Base-by-base conservation (phyloP, 2,329 filamentous ascomycete genomes). In the Trichophyton schoenleinii region DNA sequence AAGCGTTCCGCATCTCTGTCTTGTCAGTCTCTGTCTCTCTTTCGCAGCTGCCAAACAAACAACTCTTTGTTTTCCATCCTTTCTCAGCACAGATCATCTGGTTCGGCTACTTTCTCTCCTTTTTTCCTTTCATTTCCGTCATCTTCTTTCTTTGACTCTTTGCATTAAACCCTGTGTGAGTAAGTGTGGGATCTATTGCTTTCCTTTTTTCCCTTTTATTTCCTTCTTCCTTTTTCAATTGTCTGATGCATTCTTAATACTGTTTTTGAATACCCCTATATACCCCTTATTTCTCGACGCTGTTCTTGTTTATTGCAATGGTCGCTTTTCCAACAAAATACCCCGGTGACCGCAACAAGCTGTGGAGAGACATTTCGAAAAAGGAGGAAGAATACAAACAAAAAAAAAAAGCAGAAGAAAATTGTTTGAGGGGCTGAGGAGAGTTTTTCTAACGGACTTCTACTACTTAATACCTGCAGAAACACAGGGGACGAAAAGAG, bases 131-230 rank as follows among this genome's bases (percentile, higher is more conserved):
- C 25, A 28, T 28, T 28, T 28, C 25, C 25, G 25, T 28, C 25
- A 28, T 28, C 25, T 28, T 28, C 25, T 75, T 3, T 64, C 25
- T 78, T 60, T 6, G 74, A 68, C 22, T 59, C 41, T 28, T 25
- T 41, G 53, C 53, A 57, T 57, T 36, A 25, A 41, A 60, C 55
- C 55, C 42, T 61, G 62, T 63, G 28, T 60, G 60, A 63, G 57
- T 62, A 57, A 42, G 46, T 61, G 48, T 60, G 61, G 38, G 61
- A 15, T 58, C 59, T 31, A 58, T 46, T 46, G 15, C 42, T 46
- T 46, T 46, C 42, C 42, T 46, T 46, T 18, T 7, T 25, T 20
- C 48, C 20, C 18, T 41, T 8, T 57, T 31, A 42, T 53, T 41
- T 57, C 58, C 57, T 25, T 28, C 48, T 53, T 42, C 20, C 58